Base-by-base conservation (phyloP, 2,329 filamentous ascomycete species). In the Monosporascus sp. region DNA sequence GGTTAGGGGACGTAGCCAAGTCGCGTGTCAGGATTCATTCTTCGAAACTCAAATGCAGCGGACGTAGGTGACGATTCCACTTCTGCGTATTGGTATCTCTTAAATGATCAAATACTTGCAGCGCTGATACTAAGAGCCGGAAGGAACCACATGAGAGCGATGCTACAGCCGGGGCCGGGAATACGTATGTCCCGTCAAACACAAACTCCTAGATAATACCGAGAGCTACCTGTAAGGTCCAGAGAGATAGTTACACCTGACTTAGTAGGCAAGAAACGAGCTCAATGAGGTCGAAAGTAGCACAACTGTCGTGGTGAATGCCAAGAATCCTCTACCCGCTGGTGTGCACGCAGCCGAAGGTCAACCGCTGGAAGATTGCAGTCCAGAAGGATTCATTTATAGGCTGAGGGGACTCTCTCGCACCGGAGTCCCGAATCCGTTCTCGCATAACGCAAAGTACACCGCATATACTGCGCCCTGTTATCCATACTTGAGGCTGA, bases 21-120 rank as follows among this genome's bases (percentile, higher is more conserved):
- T 59, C 44, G 59, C 59, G 17, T 60, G 58, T 45, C 47, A 47
- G 9, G 49, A 2, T 58, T 57, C 59, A 61, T 47, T 43, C 45
- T 1, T 56, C 58, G 37, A 61, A 61, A 46, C 50, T 61, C 14
- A 61, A 57, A 35, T 59, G 59, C 24, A 56, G 53, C 37, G 54
- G 59, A 18, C 52, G 57, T 59, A 47, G 3, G 57, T 43, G 15
- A 48, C 6, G 6, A 15, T 14, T 22, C 28, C 9, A 11, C 9
- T 28, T 9, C 28, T 11, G 11, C 8, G 28, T 28, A 28, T 28
- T 28, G 11, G 3, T 11, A 11, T 28, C 28, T 11, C 28, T 28
- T 28, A 9, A 28, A 28, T 8, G 9, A 28, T 11, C 28, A 28
- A 24, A 28, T 28, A 28, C 28, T 28, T 11, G 28, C 28, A 28